These are phyloP conservation scores for Dillenia suffruticosa DNA, from an alignment of 164 flowering plant genomes.

Conservation along the genomic window DNA sequence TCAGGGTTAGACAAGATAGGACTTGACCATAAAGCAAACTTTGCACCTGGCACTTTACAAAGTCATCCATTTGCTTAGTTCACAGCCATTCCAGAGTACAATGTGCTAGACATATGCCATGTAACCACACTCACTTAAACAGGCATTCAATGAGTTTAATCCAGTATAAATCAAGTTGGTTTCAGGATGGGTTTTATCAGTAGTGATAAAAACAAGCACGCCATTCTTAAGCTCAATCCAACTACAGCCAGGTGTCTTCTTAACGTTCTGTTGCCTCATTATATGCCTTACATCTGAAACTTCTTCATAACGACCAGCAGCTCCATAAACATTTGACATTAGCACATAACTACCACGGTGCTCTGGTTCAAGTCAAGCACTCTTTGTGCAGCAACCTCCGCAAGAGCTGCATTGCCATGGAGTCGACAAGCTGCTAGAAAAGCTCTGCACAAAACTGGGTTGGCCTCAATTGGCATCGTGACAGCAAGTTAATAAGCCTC, in stretches of 20 bases:
- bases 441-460: slow-evolving; percentile 43
- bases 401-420: slow-evolving; percentile 45
- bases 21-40: no score
- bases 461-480: slow-evolving; percentile 30
- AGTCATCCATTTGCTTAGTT: no score
- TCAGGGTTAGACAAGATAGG: no score
- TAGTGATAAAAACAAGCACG: slow-evolving; percentile 48
- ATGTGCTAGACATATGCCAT: slow-evolving; percentile 11
- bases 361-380: slow-evolving; percentile 53
- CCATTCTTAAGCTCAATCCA: slow-evolving; percentile 66
- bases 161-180: slow-evolving; percentile 33
- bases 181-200: slow-evolving; percentile 46
- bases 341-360: slow-evolving; percentile 68
- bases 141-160: slow-evolving; percentile 33
- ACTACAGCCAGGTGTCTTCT: slow-evolving; percentile 73
- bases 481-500: slow-evolving; percentile 38
- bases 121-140: slow-evolving; percentile 34
- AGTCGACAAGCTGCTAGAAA: slow-evolving; percentile 42
- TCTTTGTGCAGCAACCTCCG: slow-evolving; percentile 39
- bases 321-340: slow-evolving; percentile 63
- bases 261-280: slow-evolving; percentile 51
- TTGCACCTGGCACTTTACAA: no score
- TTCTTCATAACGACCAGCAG: slow-evolving; percentile 45
- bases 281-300: slow-evolving; percentile 45
- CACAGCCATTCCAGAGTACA: no score